Evolutionary conservation across 176 grass and related monocot species (phyloP), one percentile per base, ranked within the genome.

Genomic region (Urochloa ruziziensis): DNA sequence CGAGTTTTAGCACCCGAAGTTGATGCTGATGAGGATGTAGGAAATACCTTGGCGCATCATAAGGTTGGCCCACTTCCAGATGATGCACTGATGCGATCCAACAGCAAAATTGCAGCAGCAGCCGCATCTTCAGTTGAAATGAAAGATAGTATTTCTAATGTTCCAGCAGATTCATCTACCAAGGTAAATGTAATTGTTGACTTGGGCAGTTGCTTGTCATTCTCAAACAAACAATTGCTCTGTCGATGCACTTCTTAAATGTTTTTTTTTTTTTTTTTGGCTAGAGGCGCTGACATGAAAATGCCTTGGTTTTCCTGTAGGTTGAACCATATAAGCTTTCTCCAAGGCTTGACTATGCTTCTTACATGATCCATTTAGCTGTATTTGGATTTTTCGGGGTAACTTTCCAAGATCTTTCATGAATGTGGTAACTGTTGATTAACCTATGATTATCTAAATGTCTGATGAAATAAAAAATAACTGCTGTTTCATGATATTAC

Each of bases 341-440:
- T 34, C 63, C 67, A 66, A 79, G 64, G 71, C 66, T 93, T 1
- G 92, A 98, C 80, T 94, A 98, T 64, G 74, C 59, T 88, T 86
- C 90, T 62, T 94, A 98, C 75, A 61, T 94, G 83, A 91, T 91
- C 71, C 88, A 94, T 71, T 80, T 94, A 73, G 87, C 92, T 1
- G 82, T 91, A 29, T 94, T 94, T 46, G 95, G 92, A 88, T 88
- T 93, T 78, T 84, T 98, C 2, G 90, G 95, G 90, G 95, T 98
- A 94, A 94, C 42, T 70, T 70, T 81, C 75, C 0, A 49, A 69
- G 1, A 75, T 21, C 12, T 80, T 42, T 3, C 19, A 44, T 80
- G 12, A 24, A 24, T 70, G 11, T 17, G 48, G 18, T 68, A 29
- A 62, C 7, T 52, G 10, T 40, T 66, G 46, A 72, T 4, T 79